phyloP scores from a whole-genome alignment of 2,329 filamentous ascomycete genomes.

The Aspergillus aculeatinus region DNA sequence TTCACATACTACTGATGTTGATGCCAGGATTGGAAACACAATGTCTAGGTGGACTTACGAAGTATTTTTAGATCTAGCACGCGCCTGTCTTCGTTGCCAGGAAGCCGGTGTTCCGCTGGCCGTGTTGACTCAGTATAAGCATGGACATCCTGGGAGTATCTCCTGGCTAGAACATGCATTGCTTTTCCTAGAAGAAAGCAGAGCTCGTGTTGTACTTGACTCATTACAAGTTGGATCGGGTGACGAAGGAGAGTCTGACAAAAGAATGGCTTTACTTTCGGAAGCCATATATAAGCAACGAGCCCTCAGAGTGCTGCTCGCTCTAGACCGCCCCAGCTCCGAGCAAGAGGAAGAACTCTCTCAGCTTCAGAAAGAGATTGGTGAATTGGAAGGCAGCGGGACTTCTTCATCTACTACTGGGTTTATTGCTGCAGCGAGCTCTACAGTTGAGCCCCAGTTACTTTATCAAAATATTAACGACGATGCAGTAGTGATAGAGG shows the following conservation, averaged over 20 bases:
- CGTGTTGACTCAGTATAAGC: constrained; percentile 13
- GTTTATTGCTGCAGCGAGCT: constrained; percentile 23
- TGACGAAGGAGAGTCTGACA: background rate
- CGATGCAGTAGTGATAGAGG: constrained; percentile 23
- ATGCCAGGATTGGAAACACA: constrained; percentile 20
- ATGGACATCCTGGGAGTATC: constrained; percentile 17
- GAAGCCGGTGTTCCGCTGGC: constrained; percentile 1
- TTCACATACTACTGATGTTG: constrained; percentile 19
- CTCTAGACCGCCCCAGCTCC: constrained; percentile 7
- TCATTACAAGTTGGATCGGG: constrained; percentile 16
- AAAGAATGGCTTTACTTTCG: constrained; percentile 5
- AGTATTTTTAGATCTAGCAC: constrained; percentile 20
- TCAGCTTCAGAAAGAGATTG: background rate
- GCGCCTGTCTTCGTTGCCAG: constrained; percentile 14
- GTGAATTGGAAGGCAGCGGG: background rate
- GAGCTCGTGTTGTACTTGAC: constrained; percentile 24
- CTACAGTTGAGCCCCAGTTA: constrained; percentile 11
- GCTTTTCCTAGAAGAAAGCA: constrained; percentile 23
- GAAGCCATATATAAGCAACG: constrained; percentile 19
- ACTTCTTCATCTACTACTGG: background rate
- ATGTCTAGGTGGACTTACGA: constrained; percentile 12
- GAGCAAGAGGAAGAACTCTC: constrained; percentile 14
- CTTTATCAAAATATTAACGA: constrained; percentile 20
- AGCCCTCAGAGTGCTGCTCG: constrained; percentile 15
- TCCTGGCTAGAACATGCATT: constrained; percentile 26